Evolutionary conservation across 768 basidiomycete genomes (phyloP).

Genomic region (Chalciporus piperatus): DNA sequence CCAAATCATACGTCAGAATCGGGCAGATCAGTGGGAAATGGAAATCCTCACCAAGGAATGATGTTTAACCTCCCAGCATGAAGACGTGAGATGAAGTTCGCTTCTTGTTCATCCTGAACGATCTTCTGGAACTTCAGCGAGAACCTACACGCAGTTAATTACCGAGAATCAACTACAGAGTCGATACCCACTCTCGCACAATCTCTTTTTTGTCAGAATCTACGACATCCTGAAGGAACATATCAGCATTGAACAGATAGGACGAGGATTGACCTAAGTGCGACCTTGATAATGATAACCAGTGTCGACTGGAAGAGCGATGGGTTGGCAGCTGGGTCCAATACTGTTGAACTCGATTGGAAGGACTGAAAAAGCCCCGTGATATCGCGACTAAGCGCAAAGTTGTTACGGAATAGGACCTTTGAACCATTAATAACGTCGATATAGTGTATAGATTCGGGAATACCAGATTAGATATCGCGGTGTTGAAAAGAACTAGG

Average conservation of each 20-base stretch:
- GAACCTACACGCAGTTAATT: constrained; percentile 38
- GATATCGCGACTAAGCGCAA: constrained; percentile 59
- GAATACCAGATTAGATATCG: constrained; percentile 59
- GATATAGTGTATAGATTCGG: neutral
- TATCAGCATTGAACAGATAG: neutral
- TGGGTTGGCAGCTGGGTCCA: constrained; percentile 58
- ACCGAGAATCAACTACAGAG: neutral
- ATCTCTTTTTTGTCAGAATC: constrained; percentile 61
- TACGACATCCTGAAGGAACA: constrained; percentile 47
- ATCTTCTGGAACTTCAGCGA: constrained; percentile 56
- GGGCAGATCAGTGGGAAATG: neutral
- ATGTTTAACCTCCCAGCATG: constrained; percentile 54
- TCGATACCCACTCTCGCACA: constrained; percentile 46
- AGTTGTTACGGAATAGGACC: constrained; percentile 67
- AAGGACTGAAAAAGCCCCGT: constrained; percentile 60
- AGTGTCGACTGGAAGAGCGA: constrained; percentile 58
- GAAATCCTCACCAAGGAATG: constrained; percentile 45
- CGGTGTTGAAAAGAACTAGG: constrained; percentile 63
- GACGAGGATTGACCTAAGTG: neutral
- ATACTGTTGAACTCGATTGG: constrained; percentile 51
- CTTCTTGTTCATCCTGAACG: constrained; percentile 54
- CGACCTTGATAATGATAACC: constrained; percentile 57
- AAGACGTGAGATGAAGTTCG: constrained; percentile 59
- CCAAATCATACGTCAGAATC: neutral
- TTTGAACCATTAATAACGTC: constrained; percentile 16